Evolutionary conservation across 2,329 filamentous ascomycete species (phyloP).

Genomic region (Curvularia hawaiiensis): DNA sequence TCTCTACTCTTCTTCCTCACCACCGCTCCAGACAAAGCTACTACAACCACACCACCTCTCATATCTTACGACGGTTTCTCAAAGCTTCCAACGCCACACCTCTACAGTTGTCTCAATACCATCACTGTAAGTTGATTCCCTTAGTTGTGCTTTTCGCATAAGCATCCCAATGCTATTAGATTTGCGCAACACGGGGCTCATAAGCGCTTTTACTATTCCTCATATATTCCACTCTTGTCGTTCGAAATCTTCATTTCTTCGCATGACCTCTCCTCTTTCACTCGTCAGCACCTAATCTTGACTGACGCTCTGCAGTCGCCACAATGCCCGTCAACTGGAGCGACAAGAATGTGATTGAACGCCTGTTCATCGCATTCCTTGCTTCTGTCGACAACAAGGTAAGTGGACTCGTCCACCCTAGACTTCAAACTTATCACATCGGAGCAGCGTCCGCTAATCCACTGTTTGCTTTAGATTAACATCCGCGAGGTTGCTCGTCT

Average conservation of each 20-base stretch:
- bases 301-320: neutral
- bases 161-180: neutral
- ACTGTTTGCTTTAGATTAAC: constrained; percentile 48
- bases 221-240: neutral
- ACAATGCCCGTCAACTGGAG: constrained; percentile 48
- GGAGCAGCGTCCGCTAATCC: constrained; percentile 8
- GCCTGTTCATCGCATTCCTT: constrained; percentile 49
- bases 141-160: neutral
- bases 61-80: neutral
- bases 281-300: neutral
- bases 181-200: neutral
- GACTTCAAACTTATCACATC: neutral
- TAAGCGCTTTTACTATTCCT: too few relatives aligned
- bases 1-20: neutral
- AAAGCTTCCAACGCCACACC: neutral
- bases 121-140: neutral
- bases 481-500: constrained; percentile 50
- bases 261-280: neutral
- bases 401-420: neutral
- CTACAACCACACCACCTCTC: neutral
- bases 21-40: neutral
- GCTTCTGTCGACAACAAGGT: constrained; percentile 44
- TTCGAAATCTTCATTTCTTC: neutral
- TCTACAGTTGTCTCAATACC: too few relatives aligned
- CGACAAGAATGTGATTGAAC: constrained; percentile 43